phyloP scores from a whole-genome alignment of 352 stramenopile species.

The Globisporangium nunn region DNA sequence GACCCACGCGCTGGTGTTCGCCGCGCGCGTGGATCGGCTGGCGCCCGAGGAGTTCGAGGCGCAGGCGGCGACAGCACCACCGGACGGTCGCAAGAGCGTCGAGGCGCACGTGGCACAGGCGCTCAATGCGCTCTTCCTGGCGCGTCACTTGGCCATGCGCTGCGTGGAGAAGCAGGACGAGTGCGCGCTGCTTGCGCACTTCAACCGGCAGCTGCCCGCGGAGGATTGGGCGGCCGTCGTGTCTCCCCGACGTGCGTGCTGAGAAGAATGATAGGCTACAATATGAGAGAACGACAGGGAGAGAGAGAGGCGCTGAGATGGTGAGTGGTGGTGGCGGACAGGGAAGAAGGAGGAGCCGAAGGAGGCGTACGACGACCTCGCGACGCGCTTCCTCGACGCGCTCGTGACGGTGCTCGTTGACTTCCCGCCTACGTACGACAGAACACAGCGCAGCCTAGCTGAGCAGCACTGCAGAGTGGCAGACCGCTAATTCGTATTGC shows the following conservation, averaged over 20 bases:
- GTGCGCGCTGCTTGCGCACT: constrained; percentile 51
- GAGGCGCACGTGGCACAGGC: constrained; percentile 40
- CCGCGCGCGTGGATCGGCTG: constrained; percentile 52
- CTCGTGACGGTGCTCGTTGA: constrained; percentile 51
- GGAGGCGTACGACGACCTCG: constrained; percentile 42
- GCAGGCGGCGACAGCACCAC: constrained; percentile 18
- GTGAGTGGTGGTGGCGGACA: constrained; percentile 2
- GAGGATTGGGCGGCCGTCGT: constrained; percentile 23
- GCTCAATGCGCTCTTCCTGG: constrained; percentile 68
- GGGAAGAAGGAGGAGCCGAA: constrained; percentile 14
- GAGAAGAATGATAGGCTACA: too few species aligned
- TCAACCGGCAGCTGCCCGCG: constrained; percentile 29
- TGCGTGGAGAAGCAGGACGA: constrained; percentile 70
- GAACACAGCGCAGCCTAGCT: not conserved
- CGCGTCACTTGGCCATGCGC: constrained; percentile 64
- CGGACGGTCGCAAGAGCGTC: constrained; percentile 18
- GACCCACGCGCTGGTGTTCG: constrained; percentile 45
- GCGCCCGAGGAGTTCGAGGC: constrained; percentile 35
- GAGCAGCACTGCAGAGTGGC: too few species aligned
- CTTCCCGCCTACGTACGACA: constrained; percentile 47
- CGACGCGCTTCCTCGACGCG: constrained; percentile 57
- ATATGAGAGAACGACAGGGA: not conserved
- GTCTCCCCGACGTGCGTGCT: constrained; percentile 22
- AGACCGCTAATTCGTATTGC: too few species aligned
- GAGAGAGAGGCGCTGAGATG: not conserved